phyloP scores from a whole-genome alignment of 805 yeast genomes.

The Torulaspora indica region DNA sequence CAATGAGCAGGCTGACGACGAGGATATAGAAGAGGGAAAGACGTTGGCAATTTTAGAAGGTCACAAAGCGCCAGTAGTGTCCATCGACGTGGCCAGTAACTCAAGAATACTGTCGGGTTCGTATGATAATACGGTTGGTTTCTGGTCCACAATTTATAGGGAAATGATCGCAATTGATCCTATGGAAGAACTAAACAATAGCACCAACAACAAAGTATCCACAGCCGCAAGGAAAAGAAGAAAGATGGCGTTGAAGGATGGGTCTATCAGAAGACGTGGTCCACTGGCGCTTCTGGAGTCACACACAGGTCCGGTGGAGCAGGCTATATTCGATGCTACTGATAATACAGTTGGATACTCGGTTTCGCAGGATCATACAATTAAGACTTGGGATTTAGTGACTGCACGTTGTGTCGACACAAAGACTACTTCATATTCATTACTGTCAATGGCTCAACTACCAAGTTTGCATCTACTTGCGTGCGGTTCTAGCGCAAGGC shows the following conservation, averaged over 20 bases:
- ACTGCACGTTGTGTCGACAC: slow-evolving; percentile 84
- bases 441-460: slow-evolving; percentile 68
- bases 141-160: slow-evolving; percentile 85
- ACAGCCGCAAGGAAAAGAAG: slow-evolving; percentile 87
- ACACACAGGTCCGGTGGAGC: slow-evolving; percentile 85
- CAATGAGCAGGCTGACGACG: slow-evolving; percentile 33
- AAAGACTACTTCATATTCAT: slow-evolving; percentile 77
- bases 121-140: slow-evolving; percentile 69
- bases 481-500: slow-evolving; percentile 97
- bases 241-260: slow-evolving; percentile 70
- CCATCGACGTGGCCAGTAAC: slow-evolving; percentile 55
- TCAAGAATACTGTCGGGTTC: slow-evolving; percentile 78
- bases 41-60: slow-evolving; percentile 85
- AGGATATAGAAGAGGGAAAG: slow-evolving; percentile 56
- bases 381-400: slow-evolving; percentile 93
- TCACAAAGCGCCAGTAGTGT: slow-evolving; percentile 82
- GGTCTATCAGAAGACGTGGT: slow-evolving; percentile 71
- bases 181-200: slow-evolving; percentile 42
- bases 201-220: slow-evolving; percentile 44
- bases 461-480: slow-evolving; percentile 68
- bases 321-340: slow-evolving; percentile 62
- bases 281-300: slow-evolving; percentile 76
- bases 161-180: slow-evolving; percentile 69
- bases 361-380: slow-evolving; percentile 91
- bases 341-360: slow-evolving; percentile 87